A percentile compares a stretch with the other conserved stretches of the same genome.
Evolutionary conservation across 1,284 basidiomycete genomes (phyloP).

Genomic region (Ganoderma resinaceum): DNA sequence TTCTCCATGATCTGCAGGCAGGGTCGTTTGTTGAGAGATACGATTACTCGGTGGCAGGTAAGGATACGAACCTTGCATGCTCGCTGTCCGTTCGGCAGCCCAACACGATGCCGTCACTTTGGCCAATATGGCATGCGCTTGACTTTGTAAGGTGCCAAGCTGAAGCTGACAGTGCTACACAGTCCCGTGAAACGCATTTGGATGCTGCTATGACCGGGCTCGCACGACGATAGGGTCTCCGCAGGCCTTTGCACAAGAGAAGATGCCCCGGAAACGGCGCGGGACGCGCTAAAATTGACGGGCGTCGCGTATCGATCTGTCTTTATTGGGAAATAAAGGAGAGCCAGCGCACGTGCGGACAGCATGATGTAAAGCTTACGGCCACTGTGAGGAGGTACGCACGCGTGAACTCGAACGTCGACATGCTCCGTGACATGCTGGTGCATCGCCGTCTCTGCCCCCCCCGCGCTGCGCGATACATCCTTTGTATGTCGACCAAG

Average conservation of each 20-base stretch:
- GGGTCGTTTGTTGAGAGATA: background rate
- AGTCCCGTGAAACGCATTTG: background rate
- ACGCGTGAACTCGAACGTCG: background rate
- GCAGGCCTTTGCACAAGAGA: background rate
- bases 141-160: background rate
- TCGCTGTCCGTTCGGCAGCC: background rate
- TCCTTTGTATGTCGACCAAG: background rate
- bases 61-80: background rate
- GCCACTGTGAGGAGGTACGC: background rate
- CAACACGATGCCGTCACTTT: background rate
- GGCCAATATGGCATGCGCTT: background rate
- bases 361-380: background rate
- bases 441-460: slow-evolving; percentile 13
- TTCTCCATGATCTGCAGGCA: background rate
- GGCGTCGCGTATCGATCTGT: background rate
- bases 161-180: background rate
- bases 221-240: background rate
- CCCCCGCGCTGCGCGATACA: background rate
- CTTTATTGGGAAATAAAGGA: background rate
- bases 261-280: background rate
- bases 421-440: slow-evolving; percentile 12
- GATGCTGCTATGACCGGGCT: background rate
- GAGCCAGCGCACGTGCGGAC: background rate
- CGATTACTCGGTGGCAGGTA: background rate
- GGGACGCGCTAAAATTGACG: background rate